Evolutionary conservation across 2,329 filamentous ascomycete species (phyloP), one percentile per base, ranked within the genome.

Genomic region (Emergomyces pasteurianus): DNA sequence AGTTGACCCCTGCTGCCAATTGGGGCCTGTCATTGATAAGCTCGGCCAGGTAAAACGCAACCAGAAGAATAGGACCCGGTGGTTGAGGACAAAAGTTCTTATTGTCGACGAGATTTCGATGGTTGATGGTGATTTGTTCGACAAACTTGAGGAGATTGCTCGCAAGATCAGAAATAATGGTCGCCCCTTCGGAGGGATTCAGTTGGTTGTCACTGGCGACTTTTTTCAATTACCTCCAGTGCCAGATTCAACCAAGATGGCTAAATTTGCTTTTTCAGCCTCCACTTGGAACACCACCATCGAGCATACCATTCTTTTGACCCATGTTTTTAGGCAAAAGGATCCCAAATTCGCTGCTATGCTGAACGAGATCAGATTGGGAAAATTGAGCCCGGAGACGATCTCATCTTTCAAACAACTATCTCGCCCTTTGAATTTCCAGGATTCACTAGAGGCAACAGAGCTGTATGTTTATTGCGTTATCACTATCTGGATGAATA

Each of bases 191-290:
- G 95, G 94, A 60, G 94, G 94, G 5, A 97, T 99, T 53, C 94
- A 99, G 67, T 81, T 99, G 36, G 84, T 99, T 61, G 89, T 99
- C 62, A 99, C 94, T 0, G 94, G 94, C 2, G 94, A 99, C 70
- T 99, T 99, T 75, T 99, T 99, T 74, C 94, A 99, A 72, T 77
- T 99, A 3, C 94, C 94, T 0, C 94, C 94, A 0, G 94, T 99
- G 0, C 92, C 92, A 1, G 92, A 96, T 16, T 79, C 79, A 47
- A 84, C 83, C 49, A 84, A 85, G 58, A 81, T 86, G 31, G 84
- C 87, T 54, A 96, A 91, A 70, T 99, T 99, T 73, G 88, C 92
- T 0, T 99, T 99, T 71, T 90, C 96, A 68, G 92, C 92, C 8
- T 83, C 84, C 2, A 95, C 92, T 0, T 99, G 95, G 94, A 86